Evolutionary conservation across 1,284 basidiomycete genomes (phyloP), one percentile per base, ranked within the genome.

Genomic region (Ustilago loliicola): DNA sequence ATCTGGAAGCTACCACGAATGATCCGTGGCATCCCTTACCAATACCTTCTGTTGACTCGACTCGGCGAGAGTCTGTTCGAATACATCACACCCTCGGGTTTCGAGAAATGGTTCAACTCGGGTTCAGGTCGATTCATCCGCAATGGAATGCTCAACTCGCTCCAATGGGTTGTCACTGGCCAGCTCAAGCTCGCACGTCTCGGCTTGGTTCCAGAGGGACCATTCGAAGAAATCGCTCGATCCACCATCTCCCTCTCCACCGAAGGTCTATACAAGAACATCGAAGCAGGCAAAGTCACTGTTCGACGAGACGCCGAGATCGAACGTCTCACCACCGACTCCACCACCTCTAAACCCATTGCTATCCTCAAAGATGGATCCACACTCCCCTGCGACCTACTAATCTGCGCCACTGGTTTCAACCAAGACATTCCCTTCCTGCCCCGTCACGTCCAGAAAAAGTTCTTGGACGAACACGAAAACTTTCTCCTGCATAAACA

Each of bases 1-100:
- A 82, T 82, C 42, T 82, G 81, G 81, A 83, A 83, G 62, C 47
- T 83, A 27, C 81, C 81, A 3, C 61, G 80, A 32, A 60, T 68
- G 60, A 70, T 77, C 29, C 68, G 69, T 13, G 79, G 79, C 29
- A 62, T 83, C 3, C 74, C 72, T 2, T 83, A 83, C 56, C 81
- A 83, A 48, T 83, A 67, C 52, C 63, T 83, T 15, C 59, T 83
- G 17, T 57, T 83, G 11, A 82, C 81, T 1, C 45, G 82, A 8
- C 27, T 83, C 5, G 82, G 82, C 2, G 82, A 83, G 54, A 61
- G 67, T 2, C 60, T 83, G 5, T 83, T 83, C 61, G 69, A 76
- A 23, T 83, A 83, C 61, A 79, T 83, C 45, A 62, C 73, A 0
- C 81, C 81, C 1, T 61, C 66, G 13, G 58, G 32, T 3, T 74